phyloP scores from a whole-genome alignment of 106 monocot species.

The Vanilla planifolia region DNA sequence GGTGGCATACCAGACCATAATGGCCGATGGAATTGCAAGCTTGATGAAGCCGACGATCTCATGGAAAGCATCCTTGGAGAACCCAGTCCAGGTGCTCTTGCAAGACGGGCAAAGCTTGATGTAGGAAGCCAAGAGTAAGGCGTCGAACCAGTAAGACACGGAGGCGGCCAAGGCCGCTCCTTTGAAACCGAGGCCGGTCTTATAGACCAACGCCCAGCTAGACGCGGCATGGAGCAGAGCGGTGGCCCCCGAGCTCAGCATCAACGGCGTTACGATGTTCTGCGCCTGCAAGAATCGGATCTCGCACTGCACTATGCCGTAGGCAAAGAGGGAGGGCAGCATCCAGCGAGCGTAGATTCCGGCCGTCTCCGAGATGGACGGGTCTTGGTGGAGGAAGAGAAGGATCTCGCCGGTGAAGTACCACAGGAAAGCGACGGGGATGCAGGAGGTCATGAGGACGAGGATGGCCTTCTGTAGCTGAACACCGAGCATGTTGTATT shows the following conservation, averaged over 20 bases:
- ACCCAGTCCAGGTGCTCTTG: conserved; percentile 33
- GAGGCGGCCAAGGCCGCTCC: conserved; percentile 38
- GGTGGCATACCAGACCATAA: conserved; percentile 36
- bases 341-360: conserved; percentile 26
- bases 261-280: conserved; percentile 24
- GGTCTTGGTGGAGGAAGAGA: background rate
- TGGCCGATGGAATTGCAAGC: conserved; percentile 37
- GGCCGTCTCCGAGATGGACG: background rate
- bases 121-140: conserved; percentile 23
- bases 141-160: conserved; percentile 40
- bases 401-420: background rate
- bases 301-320: conserved; percentile 22
- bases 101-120: conserved; percentile 28
- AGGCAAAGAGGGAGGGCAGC: conserved; percentile 40
- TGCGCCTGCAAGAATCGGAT: conserved; percentile 37
- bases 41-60: conserved; percentile 25
- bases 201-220: conserved; percentile 35
- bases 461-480: conserved; percentile 2
- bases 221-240: conserved; percentile 21
- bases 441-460: background rate
- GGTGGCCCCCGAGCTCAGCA: conserved; percentile 23
- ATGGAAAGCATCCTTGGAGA: conserved; percentile 34
- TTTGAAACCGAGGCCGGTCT: conserved; percentile 30
- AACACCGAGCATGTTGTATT: conserved; percentile 1
- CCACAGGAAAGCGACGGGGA: background rate